phyloP scores from a whole-genome alignment of 2,329 filamentous ascomycete species.

The Aplosporella prunicola region DNA sequence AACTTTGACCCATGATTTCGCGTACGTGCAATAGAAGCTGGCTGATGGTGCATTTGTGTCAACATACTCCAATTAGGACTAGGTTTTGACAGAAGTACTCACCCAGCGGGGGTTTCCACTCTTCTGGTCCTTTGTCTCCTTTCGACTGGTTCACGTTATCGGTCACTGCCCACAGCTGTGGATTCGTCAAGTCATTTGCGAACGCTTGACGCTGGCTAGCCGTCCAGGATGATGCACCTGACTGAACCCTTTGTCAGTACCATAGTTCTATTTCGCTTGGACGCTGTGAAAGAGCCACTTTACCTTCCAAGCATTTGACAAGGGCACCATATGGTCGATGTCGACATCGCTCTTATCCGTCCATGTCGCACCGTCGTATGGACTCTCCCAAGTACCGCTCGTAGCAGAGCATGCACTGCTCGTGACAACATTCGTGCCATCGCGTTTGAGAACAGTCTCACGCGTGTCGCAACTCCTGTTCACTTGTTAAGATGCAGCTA shows the following conservation, averaged over 20 bases:
- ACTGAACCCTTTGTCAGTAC: slow-evolving; percentile 33
- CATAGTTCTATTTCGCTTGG: not conserved
- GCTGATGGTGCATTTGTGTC: slow-evolving; percentile 20
- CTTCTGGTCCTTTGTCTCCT: slow-evolving; percentile 63
- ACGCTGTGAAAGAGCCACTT: slow-evolving; percentile 17
- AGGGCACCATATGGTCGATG: slow-evolving; percentile 75
- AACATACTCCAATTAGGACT: not conserved
- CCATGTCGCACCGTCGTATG: slow-evolving; percentile 67
- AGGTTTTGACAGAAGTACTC: slow-evolving; percentile 24
- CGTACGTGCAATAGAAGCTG: slow-evolving; percentile 69
- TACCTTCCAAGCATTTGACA: slow-evolving; percentile 72
- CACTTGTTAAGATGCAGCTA: slow-evolving; percentile 12
- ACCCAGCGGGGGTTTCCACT: slow-evolving; percentile 62
- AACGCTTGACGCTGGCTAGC: slow-evolving; percentile 56
- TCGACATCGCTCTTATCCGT: slow-evolving; percentile 60
- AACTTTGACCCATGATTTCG: slow-evolving; percentile 66
- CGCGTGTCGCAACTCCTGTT: slow-evolving; percentile 60
- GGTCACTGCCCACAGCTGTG: slow-evolving; percentile 72
- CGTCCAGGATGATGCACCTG: slow-evolving; percentile 64
- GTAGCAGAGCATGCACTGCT: slow-evolving; percentile 52
- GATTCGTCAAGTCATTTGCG: slow-evolving; percentile 67
- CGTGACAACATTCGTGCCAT: slow-evolving; percentile 55
- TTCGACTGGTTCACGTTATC: slow-evolving; percentile 66
- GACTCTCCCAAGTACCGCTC: slow-evolving; percentile 59
- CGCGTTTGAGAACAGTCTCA: slow-evolving; percentile 64